These are phyloP conservation scores for Pichia deserticola DNA, from an alignment of 805 yeast genomes.

Conservation along the genomic window DNA sequence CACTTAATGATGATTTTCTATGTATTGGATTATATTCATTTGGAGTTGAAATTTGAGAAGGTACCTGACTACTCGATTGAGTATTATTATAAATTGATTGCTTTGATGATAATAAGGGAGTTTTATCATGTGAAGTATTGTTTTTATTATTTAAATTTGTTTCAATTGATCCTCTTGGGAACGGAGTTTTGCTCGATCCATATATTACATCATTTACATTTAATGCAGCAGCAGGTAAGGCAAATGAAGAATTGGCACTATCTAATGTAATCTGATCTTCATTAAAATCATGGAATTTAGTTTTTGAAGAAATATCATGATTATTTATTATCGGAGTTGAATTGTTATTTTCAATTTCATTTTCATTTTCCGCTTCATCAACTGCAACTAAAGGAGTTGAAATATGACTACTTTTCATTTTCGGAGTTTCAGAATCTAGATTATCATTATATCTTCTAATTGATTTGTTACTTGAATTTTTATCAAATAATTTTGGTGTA, in stretches of 20 bases:
- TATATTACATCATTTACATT: neutral
- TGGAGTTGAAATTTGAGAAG: neutral
- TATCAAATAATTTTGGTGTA: neutral
- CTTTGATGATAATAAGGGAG: neutral
- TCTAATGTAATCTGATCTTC: slow-evolving; percentile 1
- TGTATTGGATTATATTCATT: slow-evolving; percentile 1
- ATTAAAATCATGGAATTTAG: too few relatives aligned
- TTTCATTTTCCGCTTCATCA: neutral
- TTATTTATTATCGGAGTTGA: too few relatives aligned
- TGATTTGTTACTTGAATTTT: neutral
- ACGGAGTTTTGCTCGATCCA: neutral
- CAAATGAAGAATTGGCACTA: slow-evolving; percentile 1
- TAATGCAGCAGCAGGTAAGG: slow-evolving; percentile 5
- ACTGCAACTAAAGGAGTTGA: neutral
- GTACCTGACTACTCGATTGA: neutral
- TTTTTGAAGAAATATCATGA: too few relatives aligned
- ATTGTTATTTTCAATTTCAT: too few relatives aligned
- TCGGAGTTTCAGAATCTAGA: neutral
- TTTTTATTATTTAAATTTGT: neutral
- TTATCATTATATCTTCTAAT: neutral
- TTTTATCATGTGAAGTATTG: neutral
- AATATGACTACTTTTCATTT: neutral
- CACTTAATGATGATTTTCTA: slow-evolving; percentile 22
- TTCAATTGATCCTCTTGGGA: neutral
- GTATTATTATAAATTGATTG: neutral